These are phyloP conservation scores for Sphaerulina vaccinii DNA, from an alignment of 2,329 filamentous ascomycete genomes.

Conservation along the genomic window DNA sequence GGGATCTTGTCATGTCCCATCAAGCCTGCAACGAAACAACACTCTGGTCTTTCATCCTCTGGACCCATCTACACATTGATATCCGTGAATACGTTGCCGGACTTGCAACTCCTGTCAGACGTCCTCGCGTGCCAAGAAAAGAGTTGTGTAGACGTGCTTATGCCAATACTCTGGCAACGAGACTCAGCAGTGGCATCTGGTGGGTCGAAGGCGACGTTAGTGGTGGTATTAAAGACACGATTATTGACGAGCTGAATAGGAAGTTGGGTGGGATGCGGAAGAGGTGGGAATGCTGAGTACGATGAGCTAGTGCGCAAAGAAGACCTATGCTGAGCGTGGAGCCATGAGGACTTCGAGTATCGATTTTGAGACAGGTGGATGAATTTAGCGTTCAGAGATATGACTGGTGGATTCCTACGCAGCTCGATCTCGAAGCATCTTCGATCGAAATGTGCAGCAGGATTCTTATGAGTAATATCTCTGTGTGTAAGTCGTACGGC, in stretches of 20 bases:
- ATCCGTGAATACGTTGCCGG: neutral
- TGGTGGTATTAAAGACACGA: neutral
- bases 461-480: too few species aligned
- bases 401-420: too few species aligned
- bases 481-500: too few species aligned
- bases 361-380: too few species aligned
- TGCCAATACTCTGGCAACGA: neutral
- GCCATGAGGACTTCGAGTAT: too few species aligned
- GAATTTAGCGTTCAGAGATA: too few species aligned
- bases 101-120: neutral
- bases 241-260: neutral
- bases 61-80: neutral
- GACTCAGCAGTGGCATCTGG: neutral
- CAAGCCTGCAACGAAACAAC: neutral
- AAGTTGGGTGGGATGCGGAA: neutral
- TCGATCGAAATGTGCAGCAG: too few species aligned
- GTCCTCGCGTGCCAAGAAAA: neutral
- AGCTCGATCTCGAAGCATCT: too few species aligned
- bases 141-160: neutral
- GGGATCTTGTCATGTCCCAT: conserved; percentile 3
- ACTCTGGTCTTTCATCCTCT: neutral
- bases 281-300: neutral
- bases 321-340: too few species aligned
- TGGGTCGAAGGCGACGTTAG: conserved; percentile 2
- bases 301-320: too few species aligned